phyloP scores from a whole-genome alignment of 208 protist genomes.

The Leishmania turanica region DNA sequence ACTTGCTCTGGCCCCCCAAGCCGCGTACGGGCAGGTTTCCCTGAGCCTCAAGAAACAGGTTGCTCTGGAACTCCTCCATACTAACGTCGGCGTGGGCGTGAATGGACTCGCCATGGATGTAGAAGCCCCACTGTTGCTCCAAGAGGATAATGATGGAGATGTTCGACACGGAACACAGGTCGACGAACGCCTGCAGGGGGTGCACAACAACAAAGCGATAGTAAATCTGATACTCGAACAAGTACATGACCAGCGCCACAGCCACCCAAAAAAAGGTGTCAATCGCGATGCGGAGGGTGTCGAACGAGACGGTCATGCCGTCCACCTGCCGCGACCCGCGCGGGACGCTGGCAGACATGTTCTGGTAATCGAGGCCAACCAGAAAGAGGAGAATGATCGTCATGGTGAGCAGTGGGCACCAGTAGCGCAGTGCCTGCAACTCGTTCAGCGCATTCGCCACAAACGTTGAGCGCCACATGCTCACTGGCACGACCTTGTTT shows the following conservation, averaged over 20 bases:
- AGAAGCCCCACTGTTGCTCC: constrained; percentile 86
- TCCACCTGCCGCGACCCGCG: constrained; percentile 29
- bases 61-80: constrained; percentile 90
- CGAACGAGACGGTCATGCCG: constrained; percentile 36
- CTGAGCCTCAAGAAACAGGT: constrained; percentile 76
- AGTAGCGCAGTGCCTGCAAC: constrained; percentile 75
- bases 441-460: constrained; percentile 85
- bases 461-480: constrained; percentile 90
- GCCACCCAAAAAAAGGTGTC: constrained; percentile 80
- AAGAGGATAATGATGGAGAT: constrained; percentile 87
- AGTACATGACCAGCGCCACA: constrained; percentile 63
- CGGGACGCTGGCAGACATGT: constrained; percentile 51
- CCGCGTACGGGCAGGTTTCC: constrained; percentile 85
- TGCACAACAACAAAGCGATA: constrained; percentile 87
- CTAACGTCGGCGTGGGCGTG: constrained; percentile 86
- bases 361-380: constrained; percentile 50
- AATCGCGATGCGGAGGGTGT: constrained; percentile 69
- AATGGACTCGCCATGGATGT: constrained; percentile 92
- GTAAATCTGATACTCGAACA: constrained; percentile 81
- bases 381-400: constrained; percentile 77
- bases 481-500: constrained; percentile 81
- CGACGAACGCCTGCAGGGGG: constrained; percentile 86
- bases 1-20: constrained; percentile 75
- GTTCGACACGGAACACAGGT: constrained; percentile 92
- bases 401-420: constrained; percentile 76